Conservation (phyloP, 164 flowering plant species). For the Tetrastigma voinierianum region DNA sequence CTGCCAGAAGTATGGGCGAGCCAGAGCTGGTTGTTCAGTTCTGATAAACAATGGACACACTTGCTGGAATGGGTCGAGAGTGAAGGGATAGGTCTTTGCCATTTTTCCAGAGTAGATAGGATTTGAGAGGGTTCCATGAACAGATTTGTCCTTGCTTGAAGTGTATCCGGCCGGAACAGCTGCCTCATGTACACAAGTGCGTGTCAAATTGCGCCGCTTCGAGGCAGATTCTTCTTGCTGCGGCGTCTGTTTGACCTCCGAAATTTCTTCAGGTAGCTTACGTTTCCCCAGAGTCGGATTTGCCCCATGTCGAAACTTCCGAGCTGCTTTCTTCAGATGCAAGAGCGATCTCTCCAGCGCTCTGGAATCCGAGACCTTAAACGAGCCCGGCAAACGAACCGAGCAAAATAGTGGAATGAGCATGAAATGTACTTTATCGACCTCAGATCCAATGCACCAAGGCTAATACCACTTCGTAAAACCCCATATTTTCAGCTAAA, state of each 20-base stretch:
- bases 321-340: too few species aligned
- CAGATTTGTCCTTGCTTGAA: slow-evolving; percentile 47
- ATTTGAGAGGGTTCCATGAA: slow-evolving; percentile 70
- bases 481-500: too few species aligned
- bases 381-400: too few species aligned
- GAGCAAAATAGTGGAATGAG: too few species aligned
- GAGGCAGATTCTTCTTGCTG: slow-evolving; percentile 25
- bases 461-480: too few species aligned
- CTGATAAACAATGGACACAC: slow-evolving; percentile 81
- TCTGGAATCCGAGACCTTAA: too few species aligned
- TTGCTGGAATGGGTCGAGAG: slow-evolving; percentile 89
- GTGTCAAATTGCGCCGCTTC: slow-evolving; percentile 34
- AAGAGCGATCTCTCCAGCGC: too few species aligned
- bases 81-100: slow-evolving; percentile 78
- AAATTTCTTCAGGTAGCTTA: slow-evolving; percentile 21
- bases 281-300: slow-evolving; percentile 31
- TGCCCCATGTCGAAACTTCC: slow-evolving; percentile 11
- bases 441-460: too few species aligned
- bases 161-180: slow-evolving; percentile 72
- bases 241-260: slow-evolving; percentile 8
- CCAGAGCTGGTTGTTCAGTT: slow-evolving; percentile 82
- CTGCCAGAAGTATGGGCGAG: slow-evolving; percentile 95
- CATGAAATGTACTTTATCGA: too few species aligned
- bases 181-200: slow-evolving; percentile 92
- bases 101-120: slow-evolving; percentile 62